Evolutionary conservation across 2,329 filamentous ascomycete genomes (phyloP).

Genomic region (Cladosporium austrohemisphaericum): DNA sequence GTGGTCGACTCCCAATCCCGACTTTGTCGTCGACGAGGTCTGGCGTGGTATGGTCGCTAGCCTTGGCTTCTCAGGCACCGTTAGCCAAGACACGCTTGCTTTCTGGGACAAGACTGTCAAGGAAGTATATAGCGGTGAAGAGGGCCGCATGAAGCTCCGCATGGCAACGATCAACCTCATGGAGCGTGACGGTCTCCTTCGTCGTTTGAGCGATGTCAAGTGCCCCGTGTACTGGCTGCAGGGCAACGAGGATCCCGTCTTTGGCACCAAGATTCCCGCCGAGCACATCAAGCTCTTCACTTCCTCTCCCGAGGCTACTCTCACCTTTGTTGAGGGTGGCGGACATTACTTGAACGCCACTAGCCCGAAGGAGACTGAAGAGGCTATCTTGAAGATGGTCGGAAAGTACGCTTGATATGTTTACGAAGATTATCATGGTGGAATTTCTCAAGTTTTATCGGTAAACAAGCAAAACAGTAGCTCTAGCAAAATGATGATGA

Average conservation of each 20-base stretch:
- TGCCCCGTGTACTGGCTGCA: conserved; percentile 51
- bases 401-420: conserved; percentile 23
- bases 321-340: conserved; percentile 44
- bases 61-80: conserved; percentile 40
- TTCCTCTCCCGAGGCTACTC: conserved; percentile 39
- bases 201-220: conserved; percentile 42
- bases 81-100: conserved; percentile 32
- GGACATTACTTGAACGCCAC: conserved; percentile 47
- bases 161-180: conserved; percentile 48
- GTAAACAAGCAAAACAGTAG: too few relatives aligned
- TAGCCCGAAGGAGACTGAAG: conserved; percentile 42
- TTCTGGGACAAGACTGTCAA: conserved; percentile 44
- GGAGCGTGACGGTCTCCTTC: conserved; percentile 45
- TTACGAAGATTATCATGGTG: too few relatives aligned
- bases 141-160: conserved; percentile 43
- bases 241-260: conserved; percentile 39
- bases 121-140: conserved; percentile 45
- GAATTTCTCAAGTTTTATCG: too few relatives aligned
- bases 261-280: conserved; percentile 37
- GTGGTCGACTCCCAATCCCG: conserved; percentile 39
- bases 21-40: conserved; percentile 40
- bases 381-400: conserved; percentile 30
- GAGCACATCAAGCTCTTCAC: conserved; percentile 47
- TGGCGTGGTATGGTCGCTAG: conserved; percentile 20
- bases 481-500: too few relatives aligned